Evolutionary conservation across 2,329 filamentous ascomycete species (phyloP).

Genomic region (Fusarium longipes): DNA sequence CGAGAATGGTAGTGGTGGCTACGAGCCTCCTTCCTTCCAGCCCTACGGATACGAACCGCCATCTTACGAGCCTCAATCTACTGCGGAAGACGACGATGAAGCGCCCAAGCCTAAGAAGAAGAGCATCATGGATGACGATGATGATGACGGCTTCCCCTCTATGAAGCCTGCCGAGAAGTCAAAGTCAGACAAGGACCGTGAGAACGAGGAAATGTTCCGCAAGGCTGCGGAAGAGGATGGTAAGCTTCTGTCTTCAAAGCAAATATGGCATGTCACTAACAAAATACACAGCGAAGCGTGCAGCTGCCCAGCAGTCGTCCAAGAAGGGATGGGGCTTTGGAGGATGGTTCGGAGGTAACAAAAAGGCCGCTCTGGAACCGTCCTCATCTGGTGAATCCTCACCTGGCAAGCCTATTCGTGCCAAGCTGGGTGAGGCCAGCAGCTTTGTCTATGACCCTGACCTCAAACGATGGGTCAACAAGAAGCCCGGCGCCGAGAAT

Average conservation of each 20-base stretch:
- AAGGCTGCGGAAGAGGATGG: constrained; percentile 83
- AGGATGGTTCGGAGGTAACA: constrained; percentile 84
- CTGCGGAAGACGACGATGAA: constrained; percentile 56
- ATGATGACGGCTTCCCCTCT: constrained; percentile 75
- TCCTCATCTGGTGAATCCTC: constrained; percentile 52
- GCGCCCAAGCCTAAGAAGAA: constrained; percentile 76
- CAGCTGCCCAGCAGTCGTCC: constrained; percentile 57
- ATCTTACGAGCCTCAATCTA: constrained; percentile 64
- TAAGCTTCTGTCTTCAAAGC: constrained; percentile 52
- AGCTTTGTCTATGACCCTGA: constrained; percentile 95
- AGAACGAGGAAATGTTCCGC: constrained; percentile 86
- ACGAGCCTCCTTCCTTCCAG: constrained; percentile 72
- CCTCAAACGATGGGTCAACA: constrained; percentile 98
- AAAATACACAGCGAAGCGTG: constrained; percentile 66
- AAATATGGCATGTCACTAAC: constrained; percentile 24
- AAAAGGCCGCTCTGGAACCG: constrained; percentile 59
- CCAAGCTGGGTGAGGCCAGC: constrained; percentile 93
- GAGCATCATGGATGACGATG: constrained; percentile 84
- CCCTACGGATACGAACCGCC: constrained; percentile 69
- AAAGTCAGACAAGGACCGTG: constrained; percentile 76
- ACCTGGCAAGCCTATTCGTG: constrained; percentile 79
- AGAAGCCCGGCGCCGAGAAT: constrained; percentile 80
- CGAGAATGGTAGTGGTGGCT: constrained; percentile 57
- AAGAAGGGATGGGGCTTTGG: constrained; percentile 84
- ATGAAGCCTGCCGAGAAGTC: constrained; percentile 65